Evolutionary conservation across 2,329 filamentous ascomycete genomes (phyloP).

Genomic region (Sporothrix luriei): DNA sequence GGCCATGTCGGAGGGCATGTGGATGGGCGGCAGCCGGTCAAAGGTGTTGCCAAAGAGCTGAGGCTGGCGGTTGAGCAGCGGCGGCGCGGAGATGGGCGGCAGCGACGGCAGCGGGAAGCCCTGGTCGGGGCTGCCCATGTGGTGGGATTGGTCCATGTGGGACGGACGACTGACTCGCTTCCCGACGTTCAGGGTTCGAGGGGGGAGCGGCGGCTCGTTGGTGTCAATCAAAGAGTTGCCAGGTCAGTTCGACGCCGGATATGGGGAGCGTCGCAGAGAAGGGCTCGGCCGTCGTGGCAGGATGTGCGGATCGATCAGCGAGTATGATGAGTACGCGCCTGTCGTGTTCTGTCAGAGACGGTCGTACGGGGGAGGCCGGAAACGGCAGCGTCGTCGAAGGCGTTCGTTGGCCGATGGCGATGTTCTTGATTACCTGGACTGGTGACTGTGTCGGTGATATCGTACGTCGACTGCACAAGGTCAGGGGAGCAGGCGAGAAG

Average conservation of each 20-base stretch:
- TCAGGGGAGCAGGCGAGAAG: not conserved
- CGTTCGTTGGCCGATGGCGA: no score
- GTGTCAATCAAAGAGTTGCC: no score
- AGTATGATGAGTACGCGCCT: not conserved
- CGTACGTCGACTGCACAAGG: not conserved
- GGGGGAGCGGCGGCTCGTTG: no score
- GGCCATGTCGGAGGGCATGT: slow-evolving; percentile 59
- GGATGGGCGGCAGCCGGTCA: slow-evolving; percentile 59
- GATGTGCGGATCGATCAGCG: not conserved
- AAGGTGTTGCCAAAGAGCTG: slow-evolving; percentile 71
- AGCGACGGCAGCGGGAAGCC: slow-evolving; percentile 55
- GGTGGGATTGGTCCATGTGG: slow-evolving; percentile 56
- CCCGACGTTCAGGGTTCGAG: not conserved
- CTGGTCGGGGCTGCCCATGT: slow-evolving; percentile 42
- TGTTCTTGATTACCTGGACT: not conserved
- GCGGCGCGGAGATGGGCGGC: slow-evolving; percentile 56
- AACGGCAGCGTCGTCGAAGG: not conserved
- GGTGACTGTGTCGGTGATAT: not conserved
- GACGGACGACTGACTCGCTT: not conserved
- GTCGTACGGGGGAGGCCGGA: not conserved
- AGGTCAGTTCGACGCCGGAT: not conserved
- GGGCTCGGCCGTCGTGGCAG: not conserved
- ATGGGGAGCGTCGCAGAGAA: not conserved
- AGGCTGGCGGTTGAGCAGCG: slow-evolving; percentile 66
- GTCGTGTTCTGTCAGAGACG: not conserved